A percentile compares a stretch with the other conserved stretches of the same genome.
Evolutionary conservation across 768 basidiomycete genomes (phyloP).

Genomic region (Termitomyces sp.): DNA sequence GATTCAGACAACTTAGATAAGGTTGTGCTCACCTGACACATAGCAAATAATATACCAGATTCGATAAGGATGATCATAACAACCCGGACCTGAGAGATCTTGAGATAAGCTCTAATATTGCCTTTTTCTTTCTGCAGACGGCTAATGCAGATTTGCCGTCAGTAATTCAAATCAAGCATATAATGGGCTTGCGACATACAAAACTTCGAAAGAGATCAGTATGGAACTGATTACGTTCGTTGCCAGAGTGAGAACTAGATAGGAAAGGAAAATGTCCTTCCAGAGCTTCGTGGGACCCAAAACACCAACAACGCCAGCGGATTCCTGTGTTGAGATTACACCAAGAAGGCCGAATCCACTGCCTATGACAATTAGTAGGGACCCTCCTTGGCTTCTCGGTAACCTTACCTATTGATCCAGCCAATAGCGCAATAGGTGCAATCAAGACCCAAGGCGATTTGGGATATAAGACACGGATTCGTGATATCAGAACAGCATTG

Average conservation of each 20-base stretch:
- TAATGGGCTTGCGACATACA: not conserved
- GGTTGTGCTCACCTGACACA: not conserved
- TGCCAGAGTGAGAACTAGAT: conserved; percentile 5
- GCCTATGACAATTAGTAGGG: not conserved
- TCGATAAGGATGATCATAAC: conserved; percentile 4
- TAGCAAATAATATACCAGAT: conserved; percentile 7
- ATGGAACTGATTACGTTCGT: conserved; percentile 3
- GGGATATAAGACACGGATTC: conserved; percentile 4
- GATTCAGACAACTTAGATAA: not conserved
- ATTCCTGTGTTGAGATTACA: not conserved
- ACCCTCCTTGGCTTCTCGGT: not conserved
- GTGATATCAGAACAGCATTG: conserved; percentile 8
- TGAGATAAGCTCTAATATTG: not conserved
- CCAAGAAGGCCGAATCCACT: conserved; percentile 11
- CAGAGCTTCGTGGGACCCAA: conserved; percentile 1
- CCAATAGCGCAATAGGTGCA: conserved; percentile 2
- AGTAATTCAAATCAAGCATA: not conserved
- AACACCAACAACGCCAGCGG: not conserved
- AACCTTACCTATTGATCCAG: conserved; percentile 8
- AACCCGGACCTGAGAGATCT: not conserved
- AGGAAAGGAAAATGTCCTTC: conserved; percentile 9
- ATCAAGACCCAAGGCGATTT: not conserved
- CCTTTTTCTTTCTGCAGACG: not conserved
- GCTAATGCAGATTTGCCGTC: not conserved
- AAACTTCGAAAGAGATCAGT: not conserved